These are phyloP conservation scores for Aotearoamyces nothofagi DNA, from an alignment of 2,329 filamentous ascomycete genomes.

Conservation along the genomic window DNA sequence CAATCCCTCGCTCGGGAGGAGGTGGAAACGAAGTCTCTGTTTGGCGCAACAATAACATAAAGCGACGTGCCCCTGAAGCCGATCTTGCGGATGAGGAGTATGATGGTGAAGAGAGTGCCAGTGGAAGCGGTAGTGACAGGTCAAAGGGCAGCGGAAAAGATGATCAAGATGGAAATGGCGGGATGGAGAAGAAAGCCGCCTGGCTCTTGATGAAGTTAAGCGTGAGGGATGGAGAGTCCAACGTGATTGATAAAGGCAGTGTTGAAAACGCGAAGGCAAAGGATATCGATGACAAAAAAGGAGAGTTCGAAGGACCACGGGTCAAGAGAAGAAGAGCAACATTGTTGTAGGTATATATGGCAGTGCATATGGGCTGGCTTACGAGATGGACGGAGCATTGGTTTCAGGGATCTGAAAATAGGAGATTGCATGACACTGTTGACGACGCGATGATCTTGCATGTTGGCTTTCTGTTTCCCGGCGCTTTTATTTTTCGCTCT, in stretches of 20 bases:
- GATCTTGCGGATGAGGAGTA: constrained; percentile 16
- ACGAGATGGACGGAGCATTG: no score
- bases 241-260: not conserved
- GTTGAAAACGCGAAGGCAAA: constrained; percentile 3
- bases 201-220: constrained; percentile 32
- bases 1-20: constrained; percentile 24
- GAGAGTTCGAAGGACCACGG: constrained; percentile 13
- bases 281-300: constrained; percentile 1
- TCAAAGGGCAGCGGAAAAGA: constrained; percentile 7
- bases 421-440: no score
- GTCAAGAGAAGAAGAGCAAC: constrained; percentile 27
- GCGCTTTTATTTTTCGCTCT: no score
- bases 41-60: constrained; percentile 1
- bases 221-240: constrained; percentile 19
- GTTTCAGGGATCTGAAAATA: no score
- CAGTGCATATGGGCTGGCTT: no score
- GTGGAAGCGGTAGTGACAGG: constrained; percentile 8
- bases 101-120: constrained; percentile 10
- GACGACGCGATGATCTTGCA: no score
- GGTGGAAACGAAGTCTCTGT: constrained; percentile 4
- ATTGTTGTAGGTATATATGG: constrained; percentile 24
- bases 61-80: constrained; percentile 2
- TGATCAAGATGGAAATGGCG: constrained; percentile 5
- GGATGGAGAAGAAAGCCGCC: constrained; percentile 29
- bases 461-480: no score